Base-by-base conservation (phyloP, 768 basidiomycete species). In the Rickenella mellea region DNA sequence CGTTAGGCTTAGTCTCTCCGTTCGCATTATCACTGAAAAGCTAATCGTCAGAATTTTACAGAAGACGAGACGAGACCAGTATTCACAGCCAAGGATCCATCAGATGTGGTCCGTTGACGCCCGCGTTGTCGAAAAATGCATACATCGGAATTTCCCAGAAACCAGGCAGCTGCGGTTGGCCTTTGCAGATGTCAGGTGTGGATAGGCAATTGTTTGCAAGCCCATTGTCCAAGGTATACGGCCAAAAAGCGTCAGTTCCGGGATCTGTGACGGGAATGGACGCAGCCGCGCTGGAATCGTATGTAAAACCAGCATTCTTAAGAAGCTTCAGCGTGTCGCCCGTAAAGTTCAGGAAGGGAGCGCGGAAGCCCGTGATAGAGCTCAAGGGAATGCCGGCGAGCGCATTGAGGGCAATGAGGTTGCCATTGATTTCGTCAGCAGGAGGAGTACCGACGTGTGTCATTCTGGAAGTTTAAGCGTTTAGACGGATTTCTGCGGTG, bases 141-240 rank as follows among this genome's bases (percentile, higher is more conserved):
- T 85, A 85, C 84, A 88, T 86, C 1, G 86, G 86, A 41, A 86
- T 69, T 60, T 88, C 83, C 86, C 86, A 89, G 53, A 89, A 71
- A 4, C 86, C 85, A 17, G 83, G 80, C 2, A 87, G 62, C 48
- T 74, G 71, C 5, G 81, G 80, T 60, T 80, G 56, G 32, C 86
- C 85, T 51, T 77, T 70, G 61, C 86, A 87, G 3, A 71, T 59
- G 21, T 67, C 71, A 0, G 56, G 52, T 3, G 78, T 69, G 6
- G 61, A 56, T 43, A 84, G 56, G 50, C 86, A 89, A 53, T 87
- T 71, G 55, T 89, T 89, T 17, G 84, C 80, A 63, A 89, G 66
- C 15, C 86, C 86, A 53, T 81, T 55, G 57, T 89, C 86, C 39
- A 89, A 70, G 0, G 82, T 83, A 57, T 88, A 87, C 0, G 86